These are phyloP conservation scores for Globisporangium okanoganense DNA, from an alignment of 352 stramenopile species.

Conservation along the genomic window DNA sequence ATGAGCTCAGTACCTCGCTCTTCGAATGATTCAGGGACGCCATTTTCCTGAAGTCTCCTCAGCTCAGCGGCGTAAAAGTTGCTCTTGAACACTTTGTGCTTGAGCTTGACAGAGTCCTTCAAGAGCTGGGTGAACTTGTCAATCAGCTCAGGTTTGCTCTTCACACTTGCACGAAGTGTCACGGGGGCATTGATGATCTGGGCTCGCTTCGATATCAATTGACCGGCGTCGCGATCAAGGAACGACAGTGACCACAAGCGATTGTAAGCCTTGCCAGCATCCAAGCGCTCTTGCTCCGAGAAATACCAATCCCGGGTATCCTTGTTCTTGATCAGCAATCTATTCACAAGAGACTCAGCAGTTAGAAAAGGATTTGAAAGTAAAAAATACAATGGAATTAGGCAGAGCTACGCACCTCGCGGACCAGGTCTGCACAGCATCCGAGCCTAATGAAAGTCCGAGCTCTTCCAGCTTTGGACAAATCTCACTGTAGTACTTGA, in stretches of 20 bases:
- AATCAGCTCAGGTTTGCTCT: conserved; percentile 81
- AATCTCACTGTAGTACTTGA: conserved; percentile 59
- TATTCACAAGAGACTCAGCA: conserved; percentile 8
- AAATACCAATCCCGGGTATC: conserved; percentile 86
- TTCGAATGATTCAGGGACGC: conserved; percentile 76
- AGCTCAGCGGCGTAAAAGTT: conserved; percentile 53
- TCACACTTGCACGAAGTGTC: conserved; percentile 53
- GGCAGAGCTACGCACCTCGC: conserved; percentile 29
- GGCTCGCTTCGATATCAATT: conserved; percentile 68
- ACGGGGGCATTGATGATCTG: conserved; percentile 73
- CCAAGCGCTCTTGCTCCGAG: conserved; percentile 67
- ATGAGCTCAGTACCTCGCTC: conserved; percentile 60
- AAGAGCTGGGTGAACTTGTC: conserved; percentile 83
- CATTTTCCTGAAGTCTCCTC: conserved; percentile 40
- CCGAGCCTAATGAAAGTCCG: conserved; percentile 59
- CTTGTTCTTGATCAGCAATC: conserved; percentile 86
- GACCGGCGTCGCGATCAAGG: conserved; percentile 63
- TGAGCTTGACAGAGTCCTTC: conserved; percentile 85
- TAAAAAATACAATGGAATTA: background rate
- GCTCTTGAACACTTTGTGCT: conserved; percentile 89
- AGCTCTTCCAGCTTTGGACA: conserved; percentile 55
- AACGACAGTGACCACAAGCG: conserved; percentile 80
- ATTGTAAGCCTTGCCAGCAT: conserved; percentile 72
- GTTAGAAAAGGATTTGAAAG: background rate
- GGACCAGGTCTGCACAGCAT: conserved; percentile 80